phyloP scores from a whole-genome alignment of 129 eudicot species.

The Artemisia tridentata region DNA sequence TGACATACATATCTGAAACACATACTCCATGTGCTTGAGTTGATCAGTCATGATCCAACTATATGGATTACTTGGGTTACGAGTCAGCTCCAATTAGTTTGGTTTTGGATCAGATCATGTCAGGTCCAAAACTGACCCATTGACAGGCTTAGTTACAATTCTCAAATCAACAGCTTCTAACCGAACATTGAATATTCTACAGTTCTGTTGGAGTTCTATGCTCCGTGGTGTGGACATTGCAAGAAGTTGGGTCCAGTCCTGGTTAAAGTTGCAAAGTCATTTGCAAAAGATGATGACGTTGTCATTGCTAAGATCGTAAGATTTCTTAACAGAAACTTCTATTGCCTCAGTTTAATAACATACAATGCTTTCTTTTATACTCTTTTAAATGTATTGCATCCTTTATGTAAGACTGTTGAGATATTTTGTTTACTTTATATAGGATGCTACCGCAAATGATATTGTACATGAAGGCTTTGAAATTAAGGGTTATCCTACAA shows the following conservation, averaged over 20 bases:
- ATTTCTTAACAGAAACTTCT: conserved; percentile 7
- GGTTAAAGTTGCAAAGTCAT: conserved; percentile 80
- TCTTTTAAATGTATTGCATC: not conserved
- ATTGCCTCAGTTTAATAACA: not conserved
- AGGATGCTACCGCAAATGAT: conserved; percentile 97
- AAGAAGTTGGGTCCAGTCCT: conserved; percentile 86
- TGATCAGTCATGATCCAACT: too few species aligned
- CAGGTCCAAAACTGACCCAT: not conserved
- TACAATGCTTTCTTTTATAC: too few species aligned
- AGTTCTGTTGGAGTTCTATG: conserved; percentile 87
- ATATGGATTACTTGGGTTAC: too few species aligned
- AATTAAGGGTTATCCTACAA: conserved; percentile 81
- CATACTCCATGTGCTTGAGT: too few species aligned
- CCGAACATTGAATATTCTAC: conserved; percentile 15
- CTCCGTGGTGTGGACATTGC: conserved; percentile 98
- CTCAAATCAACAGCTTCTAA: conserved; percentile 1
- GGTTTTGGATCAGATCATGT: not conserved
- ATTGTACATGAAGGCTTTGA: conserved; percentile 53
- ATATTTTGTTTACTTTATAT: conserved; percentile 8
- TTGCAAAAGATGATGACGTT: conserved; percentile 55
- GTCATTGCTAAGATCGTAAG: conserved; percentile 89
- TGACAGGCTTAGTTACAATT: conserved; percentile 5
- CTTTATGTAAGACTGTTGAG: not conserved
- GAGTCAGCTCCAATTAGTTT: not conserved
- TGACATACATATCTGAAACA: too few species aligned